Conservation (phyloP, 441 rosid species). For the Pelargonium exstipulatum region DNA sequence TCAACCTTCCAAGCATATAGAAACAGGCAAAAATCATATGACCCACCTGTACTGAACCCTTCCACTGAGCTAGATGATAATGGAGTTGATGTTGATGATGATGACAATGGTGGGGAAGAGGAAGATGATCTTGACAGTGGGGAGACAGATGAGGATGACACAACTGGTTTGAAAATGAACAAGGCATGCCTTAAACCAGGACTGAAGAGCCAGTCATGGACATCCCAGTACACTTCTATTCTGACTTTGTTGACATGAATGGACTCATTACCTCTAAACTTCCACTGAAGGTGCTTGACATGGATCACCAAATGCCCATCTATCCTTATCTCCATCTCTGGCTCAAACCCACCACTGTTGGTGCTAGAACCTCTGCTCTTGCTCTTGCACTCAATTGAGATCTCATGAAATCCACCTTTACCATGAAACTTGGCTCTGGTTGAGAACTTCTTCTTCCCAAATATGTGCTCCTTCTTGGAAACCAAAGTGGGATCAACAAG, state of each 20-base stretch:
- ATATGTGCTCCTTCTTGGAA: slow-evolving; percentile 65
- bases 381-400: slow-evolving; percentile 57
- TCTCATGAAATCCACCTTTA: slow-evolving; percentile 47
- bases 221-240: slow-evolving; percentile 75
- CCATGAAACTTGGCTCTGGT: slow-evolving; percentile 57
- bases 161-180: slow-evolving; percentile 62
- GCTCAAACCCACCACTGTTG: slow-evolving; percentile 31
- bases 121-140: slow-evolving; percentile 28
- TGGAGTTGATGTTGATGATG: slow-evolving; percentile 24
- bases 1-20: slow-evolving; percentile 92
- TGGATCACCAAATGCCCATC: slow-evolving; percentile 64
- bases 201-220: slow-evolving; percentile 78
- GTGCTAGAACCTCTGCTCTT: background rate
- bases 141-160: slow-evolving; percentile 24
- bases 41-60: slow-evolving; percentile 25
- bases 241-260: slow-evolving; percentile 49
- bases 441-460: slow-evolving; percentile 64
- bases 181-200: slow-evolving; percentile 61
- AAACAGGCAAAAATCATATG: slow-evolving; percentile 64
- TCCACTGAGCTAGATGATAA: slow-evolving; percentile 29
- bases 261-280: slow-evolving; percentile 71
- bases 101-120: slow-evolving; percentile 26
- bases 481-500: slow-evolving; percentile 60
- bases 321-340: slow-evolving; percentile 71
- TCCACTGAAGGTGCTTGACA: slow-evolving; percentile 80